A percentile compares a stretch with the other conserved stretches of the same genome.
Conservation (phyloP, 495 filamentous ascomycete species). For the Aspergillus wentii region DNA sequence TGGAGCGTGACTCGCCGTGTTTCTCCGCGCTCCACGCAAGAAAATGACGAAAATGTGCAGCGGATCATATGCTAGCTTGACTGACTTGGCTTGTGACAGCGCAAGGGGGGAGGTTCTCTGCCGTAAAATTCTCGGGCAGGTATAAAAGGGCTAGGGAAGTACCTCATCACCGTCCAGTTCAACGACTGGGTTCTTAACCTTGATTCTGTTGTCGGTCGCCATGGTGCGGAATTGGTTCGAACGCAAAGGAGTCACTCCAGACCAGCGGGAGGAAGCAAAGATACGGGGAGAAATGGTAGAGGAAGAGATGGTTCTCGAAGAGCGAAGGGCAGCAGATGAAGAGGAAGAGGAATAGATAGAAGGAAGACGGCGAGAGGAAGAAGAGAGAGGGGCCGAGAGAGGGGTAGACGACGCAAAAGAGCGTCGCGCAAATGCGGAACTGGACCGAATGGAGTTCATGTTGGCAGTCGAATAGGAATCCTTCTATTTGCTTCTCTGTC, state of each 20-base stretch:
- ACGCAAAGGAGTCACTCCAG: constrained; percentile 26
- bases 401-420: constrained; percentile 24
- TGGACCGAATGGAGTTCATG: constrained; percentile 39
- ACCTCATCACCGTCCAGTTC: constrained; percentile 94
- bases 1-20: too few species aligned
- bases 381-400: constrained; percentile 29
- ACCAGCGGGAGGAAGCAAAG: constrained; percentile 30
- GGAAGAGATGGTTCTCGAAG: constrained; percentile 18
- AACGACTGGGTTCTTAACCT: constrained; percentile 96
- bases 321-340: constrained; percentile 10
- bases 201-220: constrained; percentile 67
- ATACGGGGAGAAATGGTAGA: constrained; percentile 23
- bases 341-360: constrained; percentile 11
- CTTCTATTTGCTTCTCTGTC: too few species aligned
- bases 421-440: constrained; percentile 40
- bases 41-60: constrained; percentile 24
- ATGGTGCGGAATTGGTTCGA: constrained; percentile 39
- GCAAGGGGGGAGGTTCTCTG: too few species aligned
- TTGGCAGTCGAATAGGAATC: too few species aligned
- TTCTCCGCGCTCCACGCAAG: constrained; percentile 28
- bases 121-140: too few species aligned
- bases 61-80: too few species aligned
- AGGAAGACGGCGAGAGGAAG: constrained; percentile 16
- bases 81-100: too few species aligned
- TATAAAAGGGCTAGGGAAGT: constrained; percentile 29